Conservation (phyloP, 2,329 filamentous ascomycete species). For the Mariannaea elegans region DNA sequence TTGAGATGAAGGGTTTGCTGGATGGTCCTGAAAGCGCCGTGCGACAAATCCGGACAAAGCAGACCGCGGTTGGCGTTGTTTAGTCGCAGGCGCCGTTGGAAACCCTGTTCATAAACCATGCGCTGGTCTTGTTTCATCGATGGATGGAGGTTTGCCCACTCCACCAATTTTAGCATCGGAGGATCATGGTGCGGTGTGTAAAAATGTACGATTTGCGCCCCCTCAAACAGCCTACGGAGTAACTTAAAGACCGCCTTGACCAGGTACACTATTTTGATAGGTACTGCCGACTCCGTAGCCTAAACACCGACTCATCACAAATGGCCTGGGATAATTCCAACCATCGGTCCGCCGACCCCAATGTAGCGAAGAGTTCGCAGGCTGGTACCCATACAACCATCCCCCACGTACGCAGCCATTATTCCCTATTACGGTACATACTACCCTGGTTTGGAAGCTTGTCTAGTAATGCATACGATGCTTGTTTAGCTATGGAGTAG, state of each 20-base stretch:
- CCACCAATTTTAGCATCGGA: conserved; percentile 20
- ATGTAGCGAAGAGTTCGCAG: conserved; percentile 10
- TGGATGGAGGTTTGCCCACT: conserved; percentile 15
- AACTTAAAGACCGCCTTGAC: too few species aligned
- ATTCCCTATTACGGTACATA: background rate
- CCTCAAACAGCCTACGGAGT: too few species aligned
- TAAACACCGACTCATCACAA: conserved; percentile 3
- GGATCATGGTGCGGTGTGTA: conserved; percentile 15
- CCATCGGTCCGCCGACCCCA: conserved; percentile 13
- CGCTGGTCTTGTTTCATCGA: conserved; percentile 23
- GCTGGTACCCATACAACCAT: conserved; percentile 2
- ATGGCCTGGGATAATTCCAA: conserved; percentile 5
- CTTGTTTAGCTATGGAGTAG: background rate
- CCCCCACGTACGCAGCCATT: background rate
- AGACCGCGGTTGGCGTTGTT: conserved; percentile 26
- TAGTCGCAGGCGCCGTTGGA: conserved; percentile 26
- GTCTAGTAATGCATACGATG: background rate
- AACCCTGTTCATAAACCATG: conserved; percentile 15
- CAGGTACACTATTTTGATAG: conserved; percentile 2
- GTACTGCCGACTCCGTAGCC: background rate
- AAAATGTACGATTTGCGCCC: too few species aligned
- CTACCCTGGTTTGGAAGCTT: too few species aligned
- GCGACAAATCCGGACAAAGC: background rate
- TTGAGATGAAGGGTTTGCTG: background rate
- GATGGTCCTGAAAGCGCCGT: conserved; percentile 15